phyloP scores from a whole-genome alignment of 805 yeast genomes.

The Pichia phayaonensis region DNA sequence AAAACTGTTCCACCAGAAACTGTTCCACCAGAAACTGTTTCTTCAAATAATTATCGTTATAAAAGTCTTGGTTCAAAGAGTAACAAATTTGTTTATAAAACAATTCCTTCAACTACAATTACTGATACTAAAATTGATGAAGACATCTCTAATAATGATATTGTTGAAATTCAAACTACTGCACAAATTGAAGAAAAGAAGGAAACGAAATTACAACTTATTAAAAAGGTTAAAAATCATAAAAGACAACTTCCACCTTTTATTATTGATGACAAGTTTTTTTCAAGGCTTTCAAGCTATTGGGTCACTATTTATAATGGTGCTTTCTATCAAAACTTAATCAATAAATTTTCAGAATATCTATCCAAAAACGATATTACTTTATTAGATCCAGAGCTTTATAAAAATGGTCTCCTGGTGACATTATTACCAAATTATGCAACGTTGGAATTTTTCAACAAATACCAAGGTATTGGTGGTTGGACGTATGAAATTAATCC shows the following conservation, averaged over 20 bases:
- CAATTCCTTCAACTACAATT: neutral
- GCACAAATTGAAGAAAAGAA: no score
- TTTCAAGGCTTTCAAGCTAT: neutral
- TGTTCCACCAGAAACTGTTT: no score
- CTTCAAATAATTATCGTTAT: neutral
- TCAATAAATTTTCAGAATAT: neutral
- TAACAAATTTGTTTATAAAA: neutral
- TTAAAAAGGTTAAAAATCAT: neutral
- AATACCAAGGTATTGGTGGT: slow-evolving; percentile 3
- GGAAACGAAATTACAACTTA: neutral
- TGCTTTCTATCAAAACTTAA: neutral
- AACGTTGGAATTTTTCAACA: neutral
- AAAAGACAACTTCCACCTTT: slow-evolving; percentile 3
- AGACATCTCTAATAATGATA: neutral
- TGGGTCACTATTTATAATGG: neutral
- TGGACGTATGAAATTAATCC: slow-evolving; percentile 9
- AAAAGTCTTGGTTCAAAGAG: neutral
- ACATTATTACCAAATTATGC: slow-evolving; percentile 6
- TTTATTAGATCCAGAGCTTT: neutral
- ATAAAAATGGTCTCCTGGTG: neutral
- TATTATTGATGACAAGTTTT: neutral
- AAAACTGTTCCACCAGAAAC: neutral
- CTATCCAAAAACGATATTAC: neutral
- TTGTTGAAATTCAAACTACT: neutral
- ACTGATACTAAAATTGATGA: neutral